Base-by-base conservation (phyloP, 768 basidiomycete genomes). In the Gelatoporia subvermispora region DNA sequence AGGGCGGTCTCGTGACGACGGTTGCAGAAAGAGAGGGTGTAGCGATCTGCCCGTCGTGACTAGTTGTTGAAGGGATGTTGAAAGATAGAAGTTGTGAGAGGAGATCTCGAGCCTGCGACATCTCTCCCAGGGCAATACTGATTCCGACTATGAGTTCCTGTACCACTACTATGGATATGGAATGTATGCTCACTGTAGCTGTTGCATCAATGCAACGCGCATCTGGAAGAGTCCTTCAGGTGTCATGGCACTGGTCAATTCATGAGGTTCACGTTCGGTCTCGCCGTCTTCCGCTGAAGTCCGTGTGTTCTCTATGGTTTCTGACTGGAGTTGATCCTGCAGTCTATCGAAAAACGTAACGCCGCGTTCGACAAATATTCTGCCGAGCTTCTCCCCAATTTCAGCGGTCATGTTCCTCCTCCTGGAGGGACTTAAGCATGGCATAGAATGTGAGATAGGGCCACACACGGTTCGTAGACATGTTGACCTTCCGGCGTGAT, bases 61-160 rank as follows among this genome's bases (percentile, higher is more conserved):
- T 13, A 31, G 28, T 47, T 38, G 57, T 25, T 48, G 34, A 24
- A 13, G 52, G 37, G 22, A 55, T 13, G 28, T 31, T 13, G 28
- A 31, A 68, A 24, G 73, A 64, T 13, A 89, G 66, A 13, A 91
- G 67, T 22, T 80, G 71, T 20, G 74, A 69, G 23, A 93, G 67
- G 20, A 93, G 70, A 52, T 89, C 86, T 54, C 76, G 78, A 9
- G 88, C 88, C 47, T 84, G 82, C 7, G 78, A 75, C 78, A 92
- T 85, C 65, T 93, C 90, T 48, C 88, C 88, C 41, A 83, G 67
- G 22, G 88, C 86, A 51, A 82, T 77, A 53, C 88, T 89, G 52
- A 31, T 41, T 43, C 55, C 47, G 52, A 50, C 57, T 43, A 55
- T 54, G 47, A 21, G 36, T 23, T n/a, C 18, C 38, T 40, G 37